Conservation (phyloP, 106 monocot species). For the Dactylorhiza incarnata region DNA sequence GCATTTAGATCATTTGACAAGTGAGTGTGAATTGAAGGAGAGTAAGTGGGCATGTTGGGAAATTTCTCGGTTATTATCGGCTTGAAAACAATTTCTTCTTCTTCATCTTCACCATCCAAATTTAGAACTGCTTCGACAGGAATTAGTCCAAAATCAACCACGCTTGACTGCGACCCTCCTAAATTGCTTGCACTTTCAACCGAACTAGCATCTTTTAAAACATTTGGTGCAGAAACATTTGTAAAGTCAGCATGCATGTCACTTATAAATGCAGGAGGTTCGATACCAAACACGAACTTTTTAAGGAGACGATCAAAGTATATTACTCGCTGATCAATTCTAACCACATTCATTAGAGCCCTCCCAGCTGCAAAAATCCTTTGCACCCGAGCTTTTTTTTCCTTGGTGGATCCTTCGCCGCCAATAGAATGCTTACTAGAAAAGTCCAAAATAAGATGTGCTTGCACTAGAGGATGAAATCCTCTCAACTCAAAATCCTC, state of each 20-base stretch:
- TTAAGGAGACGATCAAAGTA: constrained; percentile 55
- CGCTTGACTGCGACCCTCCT: constrained; percentile 7
- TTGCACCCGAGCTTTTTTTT: constrained; percentile 56
- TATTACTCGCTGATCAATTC: constrained; percentile 46
- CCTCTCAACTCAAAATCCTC: constrained; percentile 97
- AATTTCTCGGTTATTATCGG: constrained; percentile 47
- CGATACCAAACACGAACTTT: constrained; percentile 55
- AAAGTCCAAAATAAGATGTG: constrained; percentile 92
- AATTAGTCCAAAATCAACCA: constrained; percentile 1
- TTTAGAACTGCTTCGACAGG: constrained; percentile 17
- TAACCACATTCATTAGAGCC: constrained; percentile 46
- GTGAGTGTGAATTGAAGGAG: constrained; percentile 17
- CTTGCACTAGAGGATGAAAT: constrained; percentile 70
- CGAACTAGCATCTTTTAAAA: constrained; percentile 14
- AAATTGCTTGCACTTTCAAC: constrained; percentile 14
- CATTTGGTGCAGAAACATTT: constrained; percentile 13
- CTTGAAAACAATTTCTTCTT: constrained; percentile 93
- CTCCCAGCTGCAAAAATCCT: constrained; percentile 82
- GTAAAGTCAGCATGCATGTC: constrained; percentile 1
- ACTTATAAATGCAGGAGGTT: constrained; percentile 25
- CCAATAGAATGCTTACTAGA: constrained; percentile 50
- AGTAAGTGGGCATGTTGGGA: constrained; percentile 8
- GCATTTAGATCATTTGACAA: constrained; percentile 19
- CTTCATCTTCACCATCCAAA: constrained; percentile 50
- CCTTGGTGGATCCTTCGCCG: constrained; percentile 53